Conservation (phyloP, 352 stramenopile species). For the Globisporangium splendens region DNA sequence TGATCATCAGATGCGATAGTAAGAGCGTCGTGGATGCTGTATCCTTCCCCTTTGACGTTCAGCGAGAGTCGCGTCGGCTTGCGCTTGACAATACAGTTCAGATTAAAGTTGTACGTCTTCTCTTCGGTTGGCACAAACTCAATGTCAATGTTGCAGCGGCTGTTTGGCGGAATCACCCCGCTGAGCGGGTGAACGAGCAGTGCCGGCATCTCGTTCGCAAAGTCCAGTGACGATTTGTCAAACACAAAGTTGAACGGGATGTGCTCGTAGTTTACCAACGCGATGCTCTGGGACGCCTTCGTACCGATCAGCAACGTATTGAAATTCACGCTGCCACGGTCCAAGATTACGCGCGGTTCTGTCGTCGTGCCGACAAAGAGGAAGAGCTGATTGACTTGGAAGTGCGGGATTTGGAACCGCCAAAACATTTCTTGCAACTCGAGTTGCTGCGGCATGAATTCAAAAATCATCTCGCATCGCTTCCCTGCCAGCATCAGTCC, state of each 20-base stretch:
- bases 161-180: conserved; percentile 88
- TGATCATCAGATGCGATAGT: conserved; percentile 35
- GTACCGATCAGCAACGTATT: conserved; percentile 89
- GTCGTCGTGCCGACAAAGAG: conserved; percentile 90
- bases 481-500: conserved; percentile 92
- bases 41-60: conserved; percentile 95
- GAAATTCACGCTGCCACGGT: conserved; percentile 90
- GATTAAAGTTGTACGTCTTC: conserved; percentile 92
- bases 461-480: conserved; percentile 95
- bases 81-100: conserved; percentile 89
- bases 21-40: conserved; percentile 87
- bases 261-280: conserved; percentile 90
- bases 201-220: conserved; percentile 70
- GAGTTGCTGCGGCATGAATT: conserved; percentile 91
- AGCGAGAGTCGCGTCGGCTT: conserved; percentile 90
- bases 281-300: conserved; percentile 81
- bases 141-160: conserved; percentile 75
- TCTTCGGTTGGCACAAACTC: conserved; percentile 91
- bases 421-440: conserved; percentile 91
- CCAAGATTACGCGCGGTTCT: conserved; percentile 87
- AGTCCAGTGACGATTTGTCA: conserved; percentile 85
- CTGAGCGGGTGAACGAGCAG: conserved; percentile 85
- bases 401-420: conserved; percentile 87
- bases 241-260: conserved; percentile 95
- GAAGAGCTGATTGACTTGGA: conserved; percentile 89